Conservation (phyloP, 2,329 filamentous ascomycete species). For the Talaromyces sp. region DNA sequence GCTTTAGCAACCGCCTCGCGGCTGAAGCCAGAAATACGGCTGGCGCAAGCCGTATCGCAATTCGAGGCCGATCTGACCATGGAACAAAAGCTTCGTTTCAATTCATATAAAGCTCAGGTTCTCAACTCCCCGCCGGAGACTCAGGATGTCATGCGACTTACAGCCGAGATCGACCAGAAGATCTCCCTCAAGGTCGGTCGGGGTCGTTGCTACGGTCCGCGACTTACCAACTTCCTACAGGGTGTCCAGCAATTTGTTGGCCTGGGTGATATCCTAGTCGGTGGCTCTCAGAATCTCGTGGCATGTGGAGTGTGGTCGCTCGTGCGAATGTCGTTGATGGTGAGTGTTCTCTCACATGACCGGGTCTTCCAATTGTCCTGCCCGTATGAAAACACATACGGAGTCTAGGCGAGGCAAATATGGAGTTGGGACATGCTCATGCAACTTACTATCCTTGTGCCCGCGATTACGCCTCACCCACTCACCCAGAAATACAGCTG, state of each 20-base stretch:
- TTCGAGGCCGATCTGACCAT: conserved; percentile 38
- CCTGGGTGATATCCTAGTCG: conserved; percentile 42
- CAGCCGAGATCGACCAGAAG: conserved; percentile 36
- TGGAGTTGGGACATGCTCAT: neutral
- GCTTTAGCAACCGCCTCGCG: conserved; percentile 15
- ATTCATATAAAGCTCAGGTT: conserved; percentile 14
- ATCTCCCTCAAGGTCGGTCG: conserved; percentile 18
- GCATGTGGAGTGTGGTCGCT: conserved; percentile 47
- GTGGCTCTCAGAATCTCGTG: conserved; percentile 45
- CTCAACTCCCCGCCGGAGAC: conserved; percentile 26
- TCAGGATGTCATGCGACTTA: conserved; percentile 41
- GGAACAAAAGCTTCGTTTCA: conserved; percentile 32
- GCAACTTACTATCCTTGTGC: too few species aligned
- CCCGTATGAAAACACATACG: neutral
- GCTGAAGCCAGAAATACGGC: conserved; percentile 22
- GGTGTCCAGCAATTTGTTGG: conserved; percentile 44
- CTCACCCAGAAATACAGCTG: neutral
- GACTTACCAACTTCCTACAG: conserved; percentile 41
- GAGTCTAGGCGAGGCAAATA: neutral
- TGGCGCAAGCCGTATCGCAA: conserved; percentile 41
- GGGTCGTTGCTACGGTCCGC: conserved; percentile 38
- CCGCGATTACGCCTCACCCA: too few species aligned
- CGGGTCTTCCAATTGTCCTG: neutral
- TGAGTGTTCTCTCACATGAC: conserved; percentile 25
- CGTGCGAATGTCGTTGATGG: conserved; percentile 42